Evolutionary conservation across 2,329 filamentous ascomycete species (phyloP), one percentile per base, ranked within the genome.

Genomic region (Fusarium secorum): DNA sequence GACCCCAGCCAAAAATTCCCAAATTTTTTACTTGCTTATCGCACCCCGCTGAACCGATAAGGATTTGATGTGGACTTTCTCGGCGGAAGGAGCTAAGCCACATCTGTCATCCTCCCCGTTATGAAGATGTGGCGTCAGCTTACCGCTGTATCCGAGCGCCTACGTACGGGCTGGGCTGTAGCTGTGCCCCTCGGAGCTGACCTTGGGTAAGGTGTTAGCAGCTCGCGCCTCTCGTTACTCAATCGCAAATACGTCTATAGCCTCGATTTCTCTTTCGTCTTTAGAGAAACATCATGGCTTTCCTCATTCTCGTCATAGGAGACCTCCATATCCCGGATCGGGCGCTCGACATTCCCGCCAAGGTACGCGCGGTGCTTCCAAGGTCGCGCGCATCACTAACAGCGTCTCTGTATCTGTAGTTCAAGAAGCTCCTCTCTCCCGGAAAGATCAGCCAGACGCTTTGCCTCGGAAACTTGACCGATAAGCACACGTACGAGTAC

Each of bases 241-340:
- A 71, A 68, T 75, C 56, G 64, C 68, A 61, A 73, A 72, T 52
- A 52, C 52, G 46, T 64, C 58, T 55, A 38, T 53, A 70, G 72
- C 69, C 66, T 74, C 49, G 56, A 66, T 70, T 52, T 68, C 71
- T 74, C 71, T 67, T 55, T n/a, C 66, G 49, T 61, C 54, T 28
- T 39, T 26, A 65, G 60, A 66, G 74, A 72, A 64, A 70, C 68
- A 91, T 89, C 86, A 94, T 95, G 85, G 93, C 94, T 72, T 93
- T 95, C 83, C 87, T 97, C 74, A 94, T 97, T 79, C 89, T 97
- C 79, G 93, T 96, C 79, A 93, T 97, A 75, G 94, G 94, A 81
- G 94, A 97, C 84, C 89, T 97, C 59, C 94, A 97, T 85, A 97
- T 97, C 83, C 94, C 94, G 76, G 94, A 97, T 82, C 88, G 94